These are phyloP conservation scores for Eucalyptus regnans DNA, from an alignment of 345 rosid genomes.

Conservation along the genomic window DNA sequence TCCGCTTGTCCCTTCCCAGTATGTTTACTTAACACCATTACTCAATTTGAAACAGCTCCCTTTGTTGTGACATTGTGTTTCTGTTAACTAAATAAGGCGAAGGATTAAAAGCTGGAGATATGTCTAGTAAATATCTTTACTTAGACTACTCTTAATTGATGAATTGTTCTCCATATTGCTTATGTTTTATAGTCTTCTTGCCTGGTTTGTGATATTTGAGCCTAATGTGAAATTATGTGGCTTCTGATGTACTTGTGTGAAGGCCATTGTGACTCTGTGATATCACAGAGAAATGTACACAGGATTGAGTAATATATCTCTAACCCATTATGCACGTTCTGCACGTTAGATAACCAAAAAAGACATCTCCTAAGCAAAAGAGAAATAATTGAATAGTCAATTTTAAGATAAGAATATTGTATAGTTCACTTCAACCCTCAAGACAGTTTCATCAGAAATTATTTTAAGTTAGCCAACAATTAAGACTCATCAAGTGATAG, in stretches of 20 bases:
- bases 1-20: constrained; percentile 87
- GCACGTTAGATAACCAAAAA: not conserved
- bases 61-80: not conserved
- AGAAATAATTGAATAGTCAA: not conserved
- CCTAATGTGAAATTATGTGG: not conserved
- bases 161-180: not conserved
- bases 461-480: not conserved
- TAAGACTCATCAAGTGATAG: not conserved
- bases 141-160: not conserved
- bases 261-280: not conserved
- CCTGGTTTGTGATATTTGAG: not conserved
- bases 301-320: not conserved
- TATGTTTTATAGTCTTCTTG: not conserved
- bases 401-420: not conserved
- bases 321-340: not conserved
- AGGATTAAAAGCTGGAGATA: not conserved
- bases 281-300: not conserved
- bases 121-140: not conserved
- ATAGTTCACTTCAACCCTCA: not conserved
- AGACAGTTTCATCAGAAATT: not conserved
- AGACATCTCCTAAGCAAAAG: not conserved
- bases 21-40: constrained; percentile 6
- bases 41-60: not conserved
- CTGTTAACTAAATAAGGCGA: not conserved
- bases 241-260: not conserved